Percentiles rank a stretch among this genome's conserved stretches.
Conservation (phyloP, 805 yeast species). For the Candida yuanshanica region DNA sequence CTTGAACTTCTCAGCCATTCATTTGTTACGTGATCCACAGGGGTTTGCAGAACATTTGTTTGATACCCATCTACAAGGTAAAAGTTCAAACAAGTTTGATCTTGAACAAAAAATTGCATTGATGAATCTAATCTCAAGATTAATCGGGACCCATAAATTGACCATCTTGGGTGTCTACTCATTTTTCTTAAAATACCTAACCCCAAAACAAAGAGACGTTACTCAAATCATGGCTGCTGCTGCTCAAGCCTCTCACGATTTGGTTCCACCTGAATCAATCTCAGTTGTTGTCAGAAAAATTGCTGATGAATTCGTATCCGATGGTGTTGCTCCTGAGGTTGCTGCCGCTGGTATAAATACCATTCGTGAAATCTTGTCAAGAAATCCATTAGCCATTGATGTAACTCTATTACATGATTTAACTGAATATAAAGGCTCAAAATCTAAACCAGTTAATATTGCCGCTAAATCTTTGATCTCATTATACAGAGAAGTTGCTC, state of each 20-base stretch:
- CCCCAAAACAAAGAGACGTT: constrained; percentile 91
- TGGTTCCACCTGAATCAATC: constrained; percentile 93
- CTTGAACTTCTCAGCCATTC: constrained; percentile 91
- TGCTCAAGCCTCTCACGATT: constrained; percentile 94
- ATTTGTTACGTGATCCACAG: constrained; percentile 92
- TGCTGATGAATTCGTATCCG: constrained; percentile 96
- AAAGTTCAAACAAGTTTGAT: constrained; percentile 63
- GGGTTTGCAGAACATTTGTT: constrained; percentile 90
- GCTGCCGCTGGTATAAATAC: constrained; percentile 98
- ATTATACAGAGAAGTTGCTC: constrained; percentile 90
- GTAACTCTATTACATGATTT: constrained; percentile 83
- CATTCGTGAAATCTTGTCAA: constrained; percentile 83
- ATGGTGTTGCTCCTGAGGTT: constrained; percentile 97
- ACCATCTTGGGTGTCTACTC: constrained; percentile 88
- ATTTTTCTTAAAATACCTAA: constrained; percentile 78
- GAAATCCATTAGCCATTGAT: constrained; percentile 94
- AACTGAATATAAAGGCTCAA: constrained; percentile 85
- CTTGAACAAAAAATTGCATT: constrained; percentile 86
- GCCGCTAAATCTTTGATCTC: constrained; percentile 88
- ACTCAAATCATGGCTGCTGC: constrained; percentile 95
- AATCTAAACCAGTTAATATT: constrained; percentile 88
- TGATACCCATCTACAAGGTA: constrained; percentile 63
- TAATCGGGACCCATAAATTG: constrained; percentile 92
- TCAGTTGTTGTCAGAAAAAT: constrained; percentile 78
- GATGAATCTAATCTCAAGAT: constrained; percentile 80